Evolutionary conservation across 2,329 filamentous ascomycete genomes (phyloP), one percentile per base, ranked within the genome.

Genomic region (Fusarium tupiense): DNA sequence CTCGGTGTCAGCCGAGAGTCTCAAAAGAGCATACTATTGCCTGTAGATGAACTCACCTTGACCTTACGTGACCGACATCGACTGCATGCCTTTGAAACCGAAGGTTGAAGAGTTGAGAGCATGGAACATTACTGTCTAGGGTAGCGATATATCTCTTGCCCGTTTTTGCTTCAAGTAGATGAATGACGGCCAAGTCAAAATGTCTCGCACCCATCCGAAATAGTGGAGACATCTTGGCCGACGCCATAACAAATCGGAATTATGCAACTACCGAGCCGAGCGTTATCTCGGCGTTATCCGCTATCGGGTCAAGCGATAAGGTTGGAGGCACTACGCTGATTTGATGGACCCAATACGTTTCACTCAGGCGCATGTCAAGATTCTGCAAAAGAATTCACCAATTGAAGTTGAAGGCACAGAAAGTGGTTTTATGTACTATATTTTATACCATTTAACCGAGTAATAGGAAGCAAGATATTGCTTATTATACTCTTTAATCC

Each of bases 201-300:
- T 43, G 47, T 66, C 43, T 66, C 61, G 43, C 43, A 44, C 4
- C 24, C 14, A 26, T 37, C 61, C 64, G 61, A 50, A 19, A 29
- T 5, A 40, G 64, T 67, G 61, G 64, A 2, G 43, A 24, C 19
- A 6, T 29, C 1, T 1, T 8, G 4, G 10, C 24, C 44, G 10
- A 67, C 50, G 50, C 64, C 9, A 67, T 52, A 16, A 17, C 24
- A 43, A 50, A 59, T 26, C 61, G 64, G 43, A 59, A 40, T 67
- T 59, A 57, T 43, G 17, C 7, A n/a, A 14, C 12, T 8, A 40
- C 60, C 60, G 60, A 19, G 1, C 13, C n/a, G 16, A 47, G 0
- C 9, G 14, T 3, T 24, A 19, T 26, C 19, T 63, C 19, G 14
- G n/a, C 1, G 13, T 31, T 10, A 20, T 33, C 52, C 41, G 22